phyloP scores from a whole-genome alignment of 139 green algal genomes.

The Auxenochlorella pyrenoidosa region DNA sequence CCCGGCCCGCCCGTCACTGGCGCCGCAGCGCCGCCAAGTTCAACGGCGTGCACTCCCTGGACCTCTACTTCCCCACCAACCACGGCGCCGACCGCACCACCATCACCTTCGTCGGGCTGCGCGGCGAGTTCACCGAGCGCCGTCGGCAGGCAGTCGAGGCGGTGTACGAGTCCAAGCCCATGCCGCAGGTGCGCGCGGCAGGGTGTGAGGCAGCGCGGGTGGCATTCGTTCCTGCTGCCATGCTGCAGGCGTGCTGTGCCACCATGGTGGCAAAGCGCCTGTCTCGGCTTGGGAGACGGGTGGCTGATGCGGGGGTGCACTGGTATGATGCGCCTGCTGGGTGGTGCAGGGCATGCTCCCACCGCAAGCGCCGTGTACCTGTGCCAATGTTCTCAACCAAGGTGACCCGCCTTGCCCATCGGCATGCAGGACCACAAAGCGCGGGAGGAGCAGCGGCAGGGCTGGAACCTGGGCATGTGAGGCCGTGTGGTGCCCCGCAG shows the following conservation, averaged over 20 bases:
- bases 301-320: too few species aligned
- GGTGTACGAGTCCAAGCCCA: slow-evolving; percentile 83
- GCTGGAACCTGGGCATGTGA: slow-evolving; percentile 40
- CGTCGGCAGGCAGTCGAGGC: slow-evolving; percentile 80
- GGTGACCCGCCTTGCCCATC: too few species aligned
- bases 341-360: too few species aligned
- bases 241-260: not conserved
- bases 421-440: slow-evolving; percentile 48
- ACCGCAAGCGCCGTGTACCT: too few species aligned
- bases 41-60: slow-evolving; percentile 83
- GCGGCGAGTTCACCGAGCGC: slow-evolving; percentile 81
- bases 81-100: slow-evolving; percentile 67
- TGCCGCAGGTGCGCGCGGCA: slow-evolving; percentile 57
- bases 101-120: slow-evolving; percentile 84
- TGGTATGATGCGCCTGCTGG: not conserved
- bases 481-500: not conserved
- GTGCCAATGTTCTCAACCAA: not conserved
- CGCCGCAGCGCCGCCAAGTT: slow-evolving; percentile 78
- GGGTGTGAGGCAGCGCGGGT: not conserved
- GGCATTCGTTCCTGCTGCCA: not conserved
- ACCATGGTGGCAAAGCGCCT: too few species aligned
- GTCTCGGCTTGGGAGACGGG: not conserved
- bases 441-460: slow-evolving; percentile 8
- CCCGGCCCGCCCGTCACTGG: not conserved
- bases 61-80: slow-evolving; percentile 80